A percentile compares a stretch with the other conserved stretches of the same genome.
These are phyloP conservation scores for Artemisia tridentata DNA, from an alignment of 129 eudicot genomes.

Conservation along the genomic window DNA sequence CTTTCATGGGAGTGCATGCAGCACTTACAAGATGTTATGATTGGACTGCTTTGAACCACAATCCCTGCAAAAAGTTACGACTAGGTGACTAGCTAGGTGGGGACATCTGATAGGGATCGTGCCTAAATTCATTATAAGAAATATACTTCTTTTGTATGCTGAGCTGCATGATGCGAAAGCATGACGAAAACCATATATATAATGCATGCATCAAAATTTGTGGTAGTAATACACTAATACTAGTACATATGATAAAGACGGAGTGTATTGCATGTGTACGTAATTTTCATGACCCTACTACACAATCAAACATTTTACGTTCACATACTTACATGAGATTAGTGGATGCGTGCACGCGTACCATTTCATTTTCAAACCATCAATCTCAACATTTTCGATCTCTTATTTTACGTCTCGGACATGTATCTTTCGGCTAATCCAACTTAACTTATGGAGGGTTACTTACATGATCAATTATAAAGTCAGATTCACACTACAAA, in stretches of 20 bases:
- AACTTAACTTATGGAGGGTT: neutral
- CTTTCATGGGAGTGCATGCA: conserved; percentile 20
- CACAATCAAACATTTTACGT: neutral
- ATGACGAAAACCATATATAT: conserved; percentile 12
- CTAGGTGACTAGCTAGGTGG: neutral
- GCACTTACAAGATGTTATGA: conserved; percentile 26
- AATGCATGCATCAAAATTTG: neutral
- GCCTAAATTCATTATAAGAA: neutral
- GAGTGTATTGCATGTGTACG: neutral
- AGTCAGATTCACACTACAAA: too few relatives aligned
- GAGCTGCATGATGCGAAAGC: conserved; percentile 24
- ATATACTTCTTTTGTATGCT: neutral
- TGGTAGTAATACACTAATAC: neutral
- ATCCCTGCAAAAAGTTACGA: conserved; percentile 20
- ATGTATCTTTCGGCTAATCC: neutral
- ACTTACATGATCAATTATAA: neutral
- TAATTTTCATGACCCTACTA: conserved; percentile 16
- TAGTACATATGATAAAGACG: neutral
- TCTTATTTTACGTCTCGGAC: neutral
- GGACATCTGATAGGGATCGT: conserved; percentile 17
- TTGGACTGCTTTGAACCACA: conserved; percentile 20
- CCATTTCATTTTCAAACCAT: conserved; percentile 6
- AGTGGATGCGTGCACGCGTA: conserved; percentile 15
- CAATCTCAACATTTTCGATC: neutral
- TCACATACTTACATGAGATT: neutral